Conservation (phyloP, 345 rosid species). For the Ailanthus altissimus region DNA sequence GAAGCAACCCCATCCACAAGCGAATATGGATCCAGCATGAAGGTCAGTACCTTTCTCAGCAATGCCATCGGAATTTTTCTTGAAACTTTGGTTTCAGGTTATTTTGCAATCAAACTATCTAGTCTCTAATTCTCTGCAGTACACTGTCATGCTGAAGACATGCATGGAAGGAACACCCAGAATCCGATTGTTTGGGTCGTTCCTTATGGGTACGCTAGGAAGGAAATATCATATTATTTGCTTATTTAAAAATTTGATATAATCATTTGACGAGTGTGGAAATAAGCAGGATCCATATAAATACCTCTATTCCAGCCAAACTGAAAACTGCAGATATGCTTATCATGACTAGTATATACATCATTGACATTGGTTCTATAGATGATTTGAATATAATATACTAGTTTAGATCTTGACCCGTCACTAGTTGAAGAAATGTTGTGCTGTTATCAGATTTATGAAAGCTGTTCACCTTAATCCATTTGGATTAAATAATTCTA, state of each 20-base stretch:
- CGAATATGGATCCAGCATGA: conserved; percentile 68
- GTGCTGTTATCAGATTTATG: background rate
- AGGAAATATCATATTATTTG: no score
- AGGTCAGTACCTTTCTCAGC: conserved; percentile 50
- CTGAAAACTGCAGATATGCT: background rate
- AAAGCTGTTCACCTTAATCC: background rate
- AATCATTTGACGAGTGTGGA: background rate
- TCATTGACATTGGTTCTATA: background rate
- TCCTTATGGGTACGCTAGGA: background rate
- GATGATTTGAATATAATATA: background rate
- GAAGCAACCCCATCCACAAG: conserved; percentile 62
- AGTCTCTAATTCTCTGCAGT: conserved; percentile 9
- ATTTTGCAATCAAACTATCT: background rate
- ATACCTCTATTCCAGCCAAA: background rate
- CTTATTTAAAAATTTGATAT: background rate
- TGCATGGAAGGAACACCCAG: conserved; percentile 4
- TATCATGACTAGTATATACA: background rate
- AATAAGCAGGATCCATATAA: background rate
- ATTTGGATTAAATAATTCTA: background rate
- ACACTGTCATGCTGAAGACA: background rate
- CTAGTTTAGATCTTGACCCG: background rate
- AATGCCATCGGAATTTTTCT: conserved; percentile 9
- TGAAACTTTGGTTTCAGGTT: background rate
- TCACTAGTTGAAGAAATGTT: background rate
- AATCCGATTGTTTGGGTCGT: conserved; percentile 2